Evolutionary conservation across 768 basidiomycete species (phyloP).

Genomic region (Boletus rubescentipes): DNA sequence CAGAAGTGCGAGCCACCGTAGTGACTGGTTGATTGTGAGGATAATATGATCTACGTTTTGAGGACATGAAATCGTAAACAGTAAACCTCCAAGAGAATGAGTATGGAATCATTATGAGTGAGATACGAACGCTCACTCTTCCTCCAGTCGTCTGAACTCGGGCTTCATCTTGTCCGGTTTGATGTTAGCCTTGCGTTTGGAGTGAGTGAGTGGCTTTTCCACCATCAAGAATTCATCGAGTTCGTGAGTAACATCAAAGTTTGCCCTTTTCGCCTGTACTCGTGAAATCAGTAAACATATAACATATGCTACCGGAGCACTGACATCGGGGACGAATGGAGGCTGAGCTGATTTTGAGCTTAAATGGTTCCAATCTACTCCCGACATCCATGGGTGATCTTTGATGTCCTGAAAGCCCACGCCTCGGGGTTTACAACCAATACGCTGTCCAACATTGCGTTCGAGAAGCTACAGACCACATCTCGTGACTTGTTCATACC

Average conservation of each 20-base stretch:
- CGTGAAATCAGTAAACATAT: background rate
- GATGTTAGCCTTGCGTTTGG: slow-evolving; percentile 84
- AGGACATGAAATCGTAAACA: slow-evolving; percentile 78
- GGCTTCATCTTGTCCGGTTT: slow-evolving; percentile 88
- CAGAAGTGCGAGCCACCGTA: slow-evolving; percentile 29
- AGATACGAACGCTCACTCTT: slow-evolving; percentile 59
- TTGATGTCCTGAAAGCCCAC: slow-evolving; percentile 78
- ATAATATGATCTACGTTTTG: slow-evolving; percentile 81
- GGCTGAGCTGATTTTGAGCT: slow-evolving; percentile 70
- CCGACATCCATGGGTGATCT: slow-evolving; percentile 80
- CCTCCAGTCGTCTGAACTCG: slow-evolving; percentile 89
- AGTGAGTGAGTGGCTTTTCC: slow-evolving; percentile 95
- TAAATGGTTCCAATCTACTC: slow-evolving; percentile 78
- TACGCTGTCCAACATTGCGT: slow-evolving; percentile 69
- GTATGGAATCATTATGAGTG: background rate
- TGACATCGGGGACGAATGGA: slow-evolving; percentile 89
- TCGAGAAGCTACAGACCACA: slow-evolving; percentile 67
- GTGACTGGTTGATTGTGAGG: slow-evolving; percentile 72
- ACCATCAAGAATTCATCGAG: slow-evolving; percentile 96
- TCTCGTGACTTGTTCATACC: slow-evolving; percentile 10
- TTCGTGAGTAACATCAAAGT: slow-evolving; percentile 97
- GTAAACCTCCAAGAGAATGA: slow-evolving; percentile 63
- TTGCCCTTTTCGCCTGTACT: slow-evolving; percentile 86
- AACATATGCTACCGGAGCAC: slow-evolving; percentile 34
- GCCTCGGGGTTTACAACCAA: slow-evolving; percentile 74